Conservation (phyloP, 2,329 filamentous ascomycete genomes). For the Shiraia sp. region DNA sequence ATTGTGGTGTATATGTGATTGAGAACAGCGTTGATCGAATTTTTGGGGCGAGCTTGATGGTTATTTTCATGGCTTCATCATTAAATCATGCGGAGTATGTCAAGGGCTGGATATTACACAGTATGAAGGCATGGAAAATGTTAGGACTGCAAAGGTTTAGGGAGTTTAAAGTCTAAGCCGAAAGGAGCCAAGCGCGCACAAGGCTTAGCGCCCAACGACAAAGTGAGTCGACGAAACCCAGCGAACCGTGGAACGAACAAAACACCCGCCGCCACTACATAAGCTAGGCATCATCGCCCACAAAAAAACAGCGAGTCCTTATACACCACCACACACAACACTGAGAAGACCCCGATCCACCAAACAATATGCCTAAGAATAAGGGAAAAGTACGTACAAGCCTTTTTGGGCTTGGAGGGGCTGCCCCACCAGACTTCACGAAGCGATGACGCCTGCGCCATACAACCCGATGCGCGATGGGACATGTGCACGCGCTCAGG, state of each 20-base stretch:
- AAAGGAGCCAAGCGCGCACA: background rate
- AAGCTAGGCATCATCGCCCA: slow-evolving; percentile 8
- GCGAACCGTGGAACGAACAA: slow-evolving; percentile 1
- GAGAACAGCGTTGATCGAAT: slow-evolving; percentile 21
- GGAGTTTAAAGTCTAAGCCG: slow-evolving; percentile 3
- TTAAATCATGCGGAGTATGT: background rate
- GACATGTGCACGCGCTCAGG: background rate
- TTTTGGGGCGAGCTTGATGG: slow-evolving; percentile 14
- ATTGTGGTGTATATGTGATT: slow-evolving; percentile 24
- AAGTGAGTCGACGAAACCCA: slow-evolving; percentile 12
- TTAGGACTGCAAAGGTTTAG: no score
- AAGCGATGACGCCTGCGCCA: slow-evolving; percentile 21
- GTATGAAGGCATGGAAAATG: no score
- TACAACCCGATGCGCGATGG: slow-evolving; percentile 13
- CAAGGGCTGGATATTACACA: no score
- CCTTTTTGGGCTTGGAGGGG: slow-evolving; percentile 11
- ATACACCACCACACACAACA: slow-evolving; percentile 6
- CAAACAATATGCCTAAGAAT: slow-evolving; percentile 88
- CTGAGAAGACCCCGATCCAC: slow-evolving; percentile 12
- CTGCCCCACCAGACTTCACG: slow-evolving; percentile 22
- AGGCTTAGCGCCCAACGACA: slow-evolving; percentile 15
- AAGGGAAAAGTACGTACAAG: slow-evolving; percentile 85
- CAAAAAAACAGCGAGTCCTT: slow-evolving; percentile 5
- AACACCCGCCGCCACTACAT: slow-evolving; percentile 20
- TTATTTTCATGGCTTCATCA: slow-evolving; percentile 22